Percentiles rank a stretch among this genome's conserved stretches.
Evolutionary conservation across 495 filamentous ascomycete species (phyloP).

Genomic region (Pseudevernia furfuracea): DNA sequence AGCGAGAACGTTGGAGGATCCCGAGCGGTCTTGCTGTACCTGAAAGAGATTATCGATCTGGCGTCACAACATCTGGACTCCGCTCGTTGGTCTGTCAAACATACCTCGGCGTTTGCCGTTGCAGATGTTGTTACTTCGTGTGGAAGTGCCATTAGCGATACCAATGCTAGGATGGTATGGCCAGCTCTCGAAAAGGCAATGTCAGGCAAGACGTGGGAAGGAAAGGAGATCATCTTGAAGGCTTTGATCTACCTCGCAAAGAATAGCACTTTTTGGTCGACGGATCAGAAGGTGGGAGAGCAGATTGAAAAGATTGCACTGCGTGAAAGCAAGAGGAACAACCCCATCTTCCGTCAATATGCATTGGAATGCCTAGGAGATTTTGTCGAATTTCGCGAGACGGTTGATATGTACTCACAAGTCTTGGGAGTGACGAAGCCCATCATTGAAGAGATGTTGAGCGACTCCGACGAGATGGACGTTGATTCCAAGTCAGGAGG

Average conservation of each 20-base stretch:
- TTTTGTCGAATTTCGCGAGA: constrained; percentile 54
- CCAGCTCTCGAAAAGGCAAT: constrained; percentile 72
- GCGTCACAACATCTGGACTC: constrained; percentile 60
- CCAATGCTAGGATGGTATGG: constrained; percentile 62
- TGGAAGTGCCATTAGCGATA: constrained; percentile 47
- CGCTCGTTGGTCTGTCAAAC: constrained; percentile 80
- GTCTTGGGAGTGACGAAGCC: constrained; percentile 54
- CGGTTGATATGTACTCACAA: constrained; percentile 60
- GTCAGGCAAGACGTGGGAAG: constrained; percentile 82
- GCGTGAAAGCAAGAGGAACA: constrained; percentile 86
- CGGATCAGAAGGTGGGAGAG: constrained; percentile 39
- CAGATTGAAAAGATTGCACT: constrained; percentile 55
- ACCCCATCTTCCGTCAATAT: constrained; percentile 67
- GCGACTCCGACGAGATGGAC: constrained; percentile 62
- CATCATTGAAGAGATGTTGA: constrained; percentile 48
- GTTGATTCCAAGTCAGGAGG: constrained; percentile 39
- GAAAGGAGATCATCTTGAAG: constrained; percentile 82
- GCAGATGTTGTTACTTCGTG: constrained; percentile 62
- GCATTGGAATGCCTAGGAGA: constrained; percentile 66
- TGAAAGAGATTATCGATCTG: constrained; percentile 70
- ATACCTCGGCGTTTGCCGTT: constrained; percentile 71
- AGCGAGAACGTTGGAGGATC: constrained; percentile 78
- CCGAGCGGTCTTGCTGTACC: constrained; percentile 71
- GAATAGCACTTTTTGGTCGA: constrained; percentile 50
- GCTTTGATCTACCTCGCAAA: constrained; percentile 74